Evolutionary conservation across 2,329 filamentous ascomycete species (phyloP), one percentile per base, ranked within the genome.

Genomic region (Claviceps humidiphila): DNA sequence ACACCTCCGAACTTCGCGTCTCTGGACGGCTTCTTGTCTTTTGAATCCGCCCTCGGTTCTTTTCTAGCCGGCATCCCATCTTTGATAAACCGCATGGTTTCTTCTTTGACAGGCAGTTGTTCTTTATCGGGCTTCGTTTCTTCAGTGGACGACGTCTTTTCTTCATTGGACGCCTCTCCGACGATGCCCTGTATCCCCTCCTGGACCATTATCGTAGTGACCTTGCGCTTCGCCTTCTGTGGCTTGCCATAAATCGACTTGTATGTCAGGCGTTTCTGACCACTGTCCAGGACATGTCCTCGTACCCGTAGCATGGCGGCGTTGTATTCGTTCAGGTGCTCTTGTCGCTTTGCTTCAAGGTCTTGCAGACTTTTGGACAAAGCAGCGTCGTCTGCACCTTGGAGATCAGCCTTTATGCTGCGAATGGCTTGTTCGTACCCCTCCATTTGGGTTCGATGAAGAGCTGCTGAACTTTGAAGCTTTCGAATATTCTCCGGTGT

Each of bases 381-480:
- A 39, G 51, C 45, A 17, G 34, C 45, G 7, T 46, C 40, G 30
- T 39, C 20, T 3, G 46, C 50, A 24, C 49, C 17, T 7, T 53
- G 47, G 54, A 58, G 20, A 49, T 63, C 58, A 52, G 60, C 54
- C 39, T 59, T 53, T 5, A 61, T 50, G 44, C 58, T 60, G 30
- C 52, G 49, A 2, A 64, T 52, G 11, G 58, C 61, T 13, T 49
- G 51, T 8, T 41, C 38, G 41, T 66, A 68, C 8, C 58, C 57
- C 5, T 62, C 58, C 16, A 58, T 61, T 53, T 68, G 64, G 11
- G 57, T 61, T 41, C 58, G 60, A 51, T 68, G 66, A 49, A 63
- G 60, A 0, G 61, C 59, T 13, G 61, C 63, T 26, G 57, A 54
- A 13, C 55, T 59, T 51, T 68, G 66, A 30, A 61, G 49, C 44